Base-by-base conservation (phyloP, 352 stramenopile genomes). In the Saprolegnia parasitica region DNA sequence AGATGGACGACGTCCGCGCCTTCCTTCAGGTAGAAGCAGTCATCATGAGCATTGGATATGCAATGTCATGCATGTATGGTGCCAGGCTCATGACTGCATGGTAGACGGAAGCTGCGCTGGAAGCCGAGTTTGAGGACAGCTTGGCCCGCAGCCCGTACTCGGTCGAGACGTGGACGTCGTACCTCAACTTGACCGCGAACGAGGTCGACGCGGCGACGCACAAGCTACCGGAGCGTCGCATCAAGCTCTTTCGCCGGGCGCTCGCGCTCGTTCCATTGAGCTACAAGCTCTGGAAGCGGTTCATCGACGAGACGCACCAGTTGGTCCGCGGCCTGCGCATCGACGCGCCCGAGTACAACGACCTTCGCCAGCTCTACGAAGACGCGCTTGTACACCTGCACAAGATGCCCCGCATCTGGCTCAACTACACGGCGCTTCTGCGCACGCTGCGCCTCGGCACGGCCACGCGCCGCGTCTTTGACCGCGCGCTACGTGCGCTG, bases 371-470 rank as follows among this genome's bases (percentile, higher is more conserved):
- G 32, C 72, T 91, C 11, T 95, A 95, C 63, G 96, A 99, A 76
- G 83, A 91, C 47, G 88, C 88, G 26, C 78, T 99, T 21, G 77
- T 89, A 21, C 89, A 97, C 71, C 79, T 99, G 13, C 79, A 90
- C 73, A 98, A 97, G 58, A 99, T 99, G 92, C 98, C 98, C 18
- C 78, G 91, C 52, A 87, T 99, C 21, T 99, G 98, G 98, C 77
- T 97, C 26, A 77, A 96, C 54, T 98, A 97, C 71, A 76, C 91
- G 21, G 67, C 81, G 52, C 73, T 97, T 21, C 70, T 98, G 37
- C 77, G 84, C 18, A 74, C 88, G 55, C 83, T 91, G 77, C 81
- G 84, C 66, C 77, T 80, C 23, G 84, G 96, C 56, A 98, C 91
- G 10, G 65, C 73, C 26, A 78, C 79, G 23, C 89, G 97, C 24